A percentile compares a stretch with the other conserved stretches of the same genome.
Evolutionary conservation across 768 basidiomycete genomes (phyloP).

Genomic region (Tricholoma bakamatsutake): DNA sequence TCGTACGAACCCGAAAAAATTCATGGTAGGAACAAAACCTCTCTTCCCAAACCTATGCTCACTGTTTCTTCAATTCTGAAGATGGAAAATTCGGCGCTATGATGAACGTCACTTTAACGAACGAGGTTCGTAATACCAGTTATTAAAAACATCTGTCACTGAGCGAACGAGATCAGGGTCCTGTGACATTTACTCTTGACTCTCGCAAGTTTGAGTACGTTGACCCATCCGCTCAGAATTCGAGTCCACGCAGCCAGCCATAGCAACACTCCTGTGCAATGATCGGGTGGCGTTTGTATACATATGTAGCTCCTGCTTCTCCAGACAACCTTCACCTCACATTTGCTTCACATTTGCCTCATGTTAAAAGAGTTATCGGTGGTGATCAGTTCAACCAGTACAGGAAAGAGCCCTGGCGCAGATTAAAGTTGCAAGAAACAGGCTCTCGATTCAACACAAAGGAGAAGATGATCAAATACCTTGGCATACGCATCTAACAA

Average conservation of each 20-base stretch:
- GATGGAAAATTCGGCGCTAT: conserved; percentile 95
- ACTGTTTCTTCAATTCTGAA: conserved; percentile 22
- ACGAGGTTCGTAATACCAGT: conserved; percentile 56
- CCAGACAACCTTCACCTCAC: background rate
- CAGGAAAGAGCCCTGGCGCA: too few species aligned
- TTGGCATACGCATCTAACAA: too few species aligned
- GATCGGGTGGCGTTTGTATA: too few species aligned
- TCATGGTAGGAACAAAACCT: conserved; percentile 47
- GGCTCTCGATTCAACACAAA: too few species aligned
- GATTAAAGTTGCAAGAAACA: too few species aligned
- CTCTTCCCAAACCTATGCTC: background rate
- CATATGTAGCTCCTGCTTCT: background rate
- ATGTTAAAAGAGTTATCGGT: too few species aligned
- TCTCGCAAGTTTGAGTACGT: conserved; percentile 74
- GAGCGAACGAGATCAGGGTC: conserved; percentile 45
- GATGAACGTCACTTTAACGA: conserved; percentile 87
- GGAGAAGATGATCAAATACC: too few species aligned
- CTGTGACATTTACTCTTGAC: conserved; percentile 81
- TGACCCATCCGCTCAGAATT: conserved; percentile 13
- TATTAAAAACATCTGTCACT: conserved; percentile 34
- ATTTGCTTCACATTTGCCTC: too few species aligned
- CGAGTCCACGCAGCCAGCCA: background rate
- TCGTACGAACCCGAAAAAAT: conserved; percentile 72
- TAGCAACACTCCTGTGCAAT: background rate
- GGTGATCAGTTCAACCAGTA: too few species aligned